phyloP scores from a whole-genome alignment of 2,329 filamentous ascomycete species.

The Ustilaginoidea virens region DNA sequence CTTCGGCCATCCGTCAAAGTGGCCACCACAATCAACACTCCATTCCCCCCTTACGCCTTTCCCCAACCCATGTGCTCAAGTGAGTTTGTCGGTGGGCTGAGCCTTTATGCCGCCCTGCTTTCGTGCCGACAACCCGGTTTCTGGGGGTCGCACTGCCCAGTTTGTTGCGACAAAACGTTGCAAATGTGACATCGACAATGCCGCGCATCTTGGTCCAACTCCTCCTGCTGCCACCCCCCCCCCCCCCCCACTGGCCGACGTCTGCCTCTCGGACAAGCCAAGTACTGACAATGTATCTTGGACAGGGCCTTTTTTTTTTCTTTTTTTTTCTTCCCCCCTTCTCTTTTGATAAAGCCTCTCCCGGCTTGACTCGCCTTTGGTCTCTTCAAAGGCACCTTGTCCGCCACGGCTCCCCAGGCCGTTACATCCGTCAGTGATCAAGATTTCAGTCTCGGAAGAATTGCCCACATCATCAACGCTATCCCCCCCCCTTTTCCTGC shows the following conservation, averaged over 20 bases:
- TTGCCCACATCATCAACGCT: conserved; percentile 51
- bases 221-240: too few species aligned
- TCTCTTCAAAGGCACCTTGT: conserved; percentile 45
- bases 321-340: not conserved
- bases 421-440: conserved; percentile 47
- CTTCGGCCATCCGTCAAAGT: conserved; percentile 5
- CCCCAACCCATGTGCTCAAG: not conserved
- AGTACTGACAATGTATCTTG: conserved; percentile 1
- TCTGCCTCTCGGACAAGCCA: too few species aligned
- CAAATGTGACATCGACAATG: too few species aligned
- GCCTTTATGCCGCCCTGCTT: too few species aligned
- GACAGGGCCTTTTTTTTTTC: not conserved
- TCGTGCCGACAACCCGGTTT: too few species aligned
- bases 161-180: too few species aligned
- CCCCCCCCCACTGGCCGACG: too few species aligned
- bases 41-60: not conserved
- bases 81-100: too few species aligned
- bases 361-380: conserved; percentile 42
- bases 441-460: conserved; percentile 53
- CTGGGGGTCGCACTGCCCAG: too few species aligned
- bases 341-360: not conserved
- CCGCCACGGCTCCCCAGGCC: conserved; percentile 49
- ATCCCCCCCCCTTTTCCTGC: conserved; percentile 41
- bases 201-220: too few species aligned
- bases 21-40: conserved; percentile 2